Percentiles rank a stretch among this genome's conserved stretches.
Conservation (phyloP, 768 basidiomycete genomes). For the Pulveroboletus sp. region DNA sequence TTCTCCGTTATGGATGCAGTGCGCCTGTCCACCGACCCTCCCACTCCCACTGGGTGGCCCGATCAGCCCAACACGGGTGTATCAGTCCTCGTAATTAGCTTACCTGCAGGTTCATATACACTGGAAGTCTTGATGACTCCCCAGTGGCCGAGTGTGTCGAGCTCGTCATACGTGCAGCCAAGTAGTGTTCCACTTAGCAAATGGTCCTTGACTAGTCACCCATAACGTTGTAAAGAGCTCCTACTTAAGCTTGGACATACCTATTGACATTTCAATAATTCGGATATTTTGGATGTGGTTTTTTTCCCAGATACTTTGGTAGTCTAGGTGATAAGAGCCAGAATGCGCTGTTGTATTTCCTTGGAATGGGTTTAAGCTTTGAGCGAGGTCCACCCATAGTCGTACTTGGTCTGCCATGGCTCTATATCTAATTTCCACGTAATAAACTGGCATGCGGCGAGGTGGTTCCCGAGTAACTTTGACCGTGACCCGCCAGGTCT, state of each 20-base stretch:
- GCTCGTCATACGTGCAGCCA: conserved; percentile 63
- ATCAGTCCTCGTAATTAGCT: conserved; percentile 69
- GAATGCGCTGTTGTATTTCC: conserved; percentile 5
- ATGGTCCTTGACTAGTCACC: conserved; percentile 81
- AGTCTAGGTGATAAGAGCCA: not conserved
- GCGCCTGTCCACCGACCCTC: conserved; percentile 58
- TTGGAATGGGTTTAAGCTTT: not conserved
- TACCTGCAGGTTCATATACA: conserved; percentile 64
- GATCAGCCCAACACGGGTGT: conserved; percentile 80
- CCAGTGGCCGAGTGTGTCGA: conserved; percentile 75
- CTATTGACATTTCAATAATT: not conserved
- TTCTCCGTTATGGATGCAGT: conserved; percentile 56
- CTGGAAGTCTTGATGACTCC: conserved; percentile 89
- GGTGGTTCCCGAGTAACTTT: too few relatives aligned
- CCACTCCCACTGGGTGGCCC: conserved; percentile 49
- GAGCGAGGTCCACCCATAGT: too few relatives aligned
- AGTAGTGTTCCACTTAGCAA: conserved; percentile 60
- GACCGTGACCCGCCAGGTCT: too few relatives aligned
- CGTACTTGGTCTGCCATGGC: too few relatives aligned
- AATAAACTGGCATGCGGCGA: too few relatives aligned
- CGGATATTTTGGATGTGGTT: conserved; percentile 1
- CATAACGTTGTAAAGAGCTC: conserved; percentile 17
- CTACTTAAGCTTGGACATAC: not conserved
- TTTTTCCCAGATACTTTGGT: conserved; percentile 10
- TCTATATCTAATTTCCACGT: too few relatives aligned